Evolutionary conservation across 2,329 filamentous ascomycete genomes (phyloP).

Genomic region (Colletotrichum tamarilloi): DNA sequence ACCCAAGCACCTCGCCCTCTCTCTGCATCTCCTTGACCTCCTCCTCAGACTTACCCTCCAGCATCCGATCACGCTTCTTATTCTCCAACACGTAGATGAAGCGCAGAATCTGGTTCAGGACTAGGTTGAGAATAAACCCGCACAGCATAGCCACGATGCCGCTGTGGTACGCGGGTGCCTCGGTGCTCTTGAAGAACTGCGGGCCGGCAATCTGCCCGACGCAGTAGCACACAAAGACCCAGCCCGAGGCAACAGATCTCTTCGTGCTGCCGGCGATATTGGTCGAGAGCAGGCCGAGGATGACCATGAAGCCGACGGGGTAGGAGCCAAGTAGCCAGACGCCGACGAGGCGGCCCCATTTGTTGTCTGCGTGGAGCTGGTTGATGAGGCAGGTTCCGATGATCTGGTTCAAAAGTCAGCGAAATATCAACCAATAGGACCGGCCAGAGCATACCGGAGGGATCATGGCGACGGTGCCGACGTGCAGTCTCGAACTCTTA

Average conservation of each 20-base stretch:
- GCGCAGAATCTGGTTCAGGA: conserved; percentile 24
- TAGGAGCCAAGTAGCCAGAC: conserved; percentile 29
- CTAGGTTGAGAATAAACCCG: conserved; percentile 21
- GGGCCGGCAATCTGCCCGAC: conserved; percentile 44
- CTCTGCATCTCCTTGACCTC: conserved; percentile 29
- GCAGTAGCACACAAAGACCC: conserved; percentile 46
- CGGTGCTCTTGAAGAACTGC: conserved; percentile 44
- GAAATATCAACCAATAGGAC: neutral
- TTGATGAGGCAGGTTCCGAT: conserved; percentile 29
- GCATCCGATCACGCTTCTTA: conserved; percentile 14
- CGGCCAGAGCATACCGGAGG: conserved; percentile 4
- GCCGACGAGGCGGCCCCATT: conserved; percentile 30
- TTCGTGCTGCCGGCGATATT: conserved; percentile 46
- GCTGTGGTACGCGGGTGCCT: conserved; percentile 26
- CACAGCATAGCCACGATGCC: conserved; percentile 32
- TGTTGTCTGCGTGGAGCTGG: conserved; percentile 29
- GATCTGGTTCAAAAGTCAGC: conserved; percentile 5
- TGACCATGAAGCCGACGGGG: conserved; percentile 32
- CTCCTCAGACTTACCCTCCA: conserved; percentile 24
- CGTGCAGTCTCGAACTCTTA: conserved; percentile 12
- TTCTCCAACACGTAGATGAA: conserved; percentile 27
- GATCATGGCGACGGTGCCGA: conserved; percentile 26
- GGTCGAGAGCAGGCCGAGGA: conserved; percentile 38
- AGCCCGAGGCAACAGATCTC: conserved; percentile 42
- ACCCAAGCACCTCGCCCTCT: conserved; percentile 39